Percentiles rank a stretch among this genome's conserved stretches.
These are phyloP conservation scores for Dimargaris xerosporica DNA, from an alignment of 192 early-diverging fungal species.

Conservation along the genomic window DNA sequence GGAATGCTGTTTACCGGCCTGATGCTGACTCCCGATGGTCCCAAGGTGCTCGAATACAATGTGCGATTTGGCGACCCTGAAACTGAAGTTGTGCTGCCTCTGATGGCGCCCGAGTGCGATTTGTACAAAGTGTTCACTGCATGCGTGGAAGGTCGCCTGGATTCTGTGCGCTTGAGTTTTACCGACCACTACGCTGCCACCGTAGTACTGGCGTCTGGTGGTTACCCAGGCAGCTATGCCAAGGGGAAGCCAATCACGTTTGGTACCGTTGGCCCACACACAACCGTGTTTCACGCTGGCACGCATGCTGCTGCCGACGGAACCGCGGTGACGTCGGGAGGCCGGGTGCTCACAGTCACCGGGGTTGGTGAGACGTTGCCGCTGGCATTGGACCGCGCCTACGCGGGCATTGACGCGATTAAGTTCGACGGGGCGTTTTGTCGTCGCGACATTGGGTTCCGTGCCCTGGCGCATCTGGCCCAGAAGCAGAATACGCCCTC, in stretches of 20 bases:
- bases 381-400: conserved; percentile 65
- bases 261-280: conserved; percentile 23
- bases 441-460: conserved; percentile 86
- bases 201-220: conserved; percentile 80
- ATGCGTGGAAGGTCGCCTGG: conserved; percentile 76
- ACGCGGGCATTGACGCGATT: conserved; percentile 44
- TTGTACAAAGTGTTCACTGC: conserved; percentile 79
- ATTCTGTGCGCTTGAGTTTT: conserved; percentile 63
- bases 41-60: conserved; percentile 97
- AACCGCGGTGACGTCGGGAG: conserved; percentile 77
- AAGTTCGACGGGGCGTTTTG: conserved; percentile 80
- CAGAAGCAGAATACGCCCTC: conserved; percentile 16
- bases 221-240: conserved; percentile 79
- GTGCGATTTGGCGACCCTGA: conserved; percentile 98
- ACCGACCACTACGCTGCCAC: conserved; percentile 71
- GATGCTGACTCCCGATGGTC: conserved; percentile 82
- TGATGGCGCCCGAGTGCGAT: conserved; percentile 70
- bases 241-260: conserved; percentile 69
- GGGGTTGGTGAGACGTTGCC: conserved; percentile 57
- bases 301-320: conserved; percentile 38
- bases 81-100: conserved; percentile 86
- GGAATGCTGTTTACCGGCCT: conserved; percentile 93
- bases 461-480: conserved; percentile 33
- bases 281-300: conserved; percentile 86
- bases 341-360: conserved; percentile 89